phyloP scores from a whole-genome alignment of 202 grass and related monocot genomes.

The Schoenoplectus tabernaemontani region DNA sequence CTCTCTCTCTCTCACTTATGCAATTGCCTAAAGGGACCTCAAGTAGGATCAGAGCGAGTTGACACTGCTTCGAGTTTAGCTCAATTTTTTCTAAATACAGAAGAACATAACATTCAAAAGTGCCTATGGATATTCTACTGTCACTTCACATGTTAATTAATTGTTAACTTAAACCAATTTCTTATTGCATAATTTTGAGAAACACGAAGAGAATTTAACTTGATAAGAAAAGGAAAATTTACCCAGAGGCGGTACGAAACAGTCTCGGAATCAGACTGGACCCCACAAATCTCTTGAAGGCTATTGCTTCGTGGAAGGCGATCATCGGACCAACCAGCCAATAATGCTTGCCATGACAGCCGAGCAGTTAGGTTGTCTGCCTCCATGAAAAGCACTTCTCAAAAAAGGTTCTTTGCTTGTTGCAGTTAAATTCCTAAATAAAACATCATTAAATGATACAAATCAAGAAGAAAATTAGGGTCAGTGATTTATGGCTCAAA shows the following conservation, averaged over 20 bases:
- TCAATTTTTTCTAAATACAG: too few species aligned
- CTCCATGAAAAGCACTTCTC: slow-evolving; percentile 72
- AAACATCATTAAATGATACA: background rate
- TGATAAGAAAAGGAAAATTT: background rate
- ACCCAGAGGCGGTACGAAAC: slow-evolving; percentile 92
- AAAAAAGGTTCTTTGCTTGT: slow-evolving; percentile 82
- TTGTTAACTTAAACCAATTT: background rate
- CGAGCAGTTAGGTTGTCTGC: slow-evolving; percentile 57
- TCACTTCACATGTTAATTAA: background rate
- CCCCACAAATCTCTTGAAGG: slow-evolving; percentile 23
- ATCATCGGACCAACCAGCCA: slow-evolving; percentile 30
- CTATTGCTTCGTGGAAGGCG: background rate
- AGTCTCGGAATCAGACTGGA: slow-evolving; percentile 38
- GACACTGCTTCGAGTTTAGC: too few species aligned
- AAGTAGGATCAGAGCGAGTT: too few species aligned
- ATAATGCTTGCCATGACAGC: slow-evolving; percentile 74
- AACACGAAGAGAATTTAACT: background rate
- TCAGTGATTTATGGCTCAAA: background rate
- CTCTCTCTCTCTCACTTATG: too few species aligned
- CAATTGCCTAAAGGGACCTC: too few species aligned
- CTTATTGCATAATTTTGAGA: background rate
- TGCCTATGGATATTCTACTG: background rate
- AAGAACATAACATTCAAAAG: background rate
- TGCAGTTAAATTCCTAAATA: slow-evolving; percentile 31
- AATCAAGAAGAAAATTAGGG: background rate